phyloP scores from a whole-genome alignment of 2,329 filamentous ascomycete species.

The Aspergillus glaucus region DNA sequence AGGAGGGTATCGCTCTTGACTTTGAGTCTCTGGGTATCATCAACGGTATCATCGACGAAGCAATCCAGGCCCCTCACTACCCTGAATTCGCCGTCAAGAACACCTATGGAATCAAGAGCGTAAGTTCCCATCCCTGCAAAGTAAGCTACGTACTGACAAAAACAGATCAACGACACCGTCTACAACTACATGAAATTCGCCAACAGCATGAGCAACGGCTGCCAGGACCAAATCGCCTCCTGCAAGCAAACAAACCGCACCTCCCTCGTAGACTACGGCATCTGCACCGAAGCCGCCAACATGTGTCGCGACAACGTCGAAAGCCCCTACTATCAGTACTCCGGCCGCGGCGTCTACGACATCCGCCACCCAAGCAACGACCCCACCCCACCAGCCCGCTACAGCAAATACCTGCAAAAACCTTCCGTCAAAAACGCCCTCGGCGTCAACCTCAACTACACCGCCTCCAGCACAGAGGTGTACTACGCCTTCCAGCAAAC shows the following conservation, averaged over 20 bases:
- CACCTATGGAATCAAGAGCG: conserved; percentile 48
- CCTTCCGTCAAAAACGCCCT: conserved; percentile 52
- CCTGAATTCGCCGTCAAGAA: conserved; percentile 51
- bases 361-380: conserved; percentile 52
- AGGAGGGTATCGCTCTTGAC: conserved; percentile 45
- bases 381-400: conserved; percentile 58
- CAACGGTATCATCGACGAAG: conserved; percentile 52
- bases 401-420: conserved; percentile 60
- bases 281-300: conserved; percentile 50
- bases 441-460: conserved; percentile 58
- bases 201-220: conserved; percentile 56
- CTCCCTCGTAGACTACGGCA: conserved; percentile 45
- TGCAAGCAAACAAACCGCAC: conserved; percentile 56
- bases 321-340: conserved; percentile 49
- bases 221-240: conserved; percentile 58
- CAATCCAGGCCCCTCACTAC: conserved; percentile 45
- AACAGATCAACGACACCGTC: conserved; percentile 49
- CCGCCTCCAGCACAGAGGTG: conserved; percentile 36
- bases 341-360: conserved; percentile 54
- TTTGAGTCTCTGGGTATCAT: conserved; percentile 51
- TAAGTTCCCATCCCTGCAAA: conserved; percentile 8
- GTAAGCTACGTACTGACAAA: not conserved
- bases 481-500: conserved; percentile 47
- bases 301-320: conserved; percentile 55
- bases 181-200: conserved; percentile 55